Evolutionary conservation across 139 green algal species (phyloP).

Genomic region (Micractinium conductrix): DNA sequence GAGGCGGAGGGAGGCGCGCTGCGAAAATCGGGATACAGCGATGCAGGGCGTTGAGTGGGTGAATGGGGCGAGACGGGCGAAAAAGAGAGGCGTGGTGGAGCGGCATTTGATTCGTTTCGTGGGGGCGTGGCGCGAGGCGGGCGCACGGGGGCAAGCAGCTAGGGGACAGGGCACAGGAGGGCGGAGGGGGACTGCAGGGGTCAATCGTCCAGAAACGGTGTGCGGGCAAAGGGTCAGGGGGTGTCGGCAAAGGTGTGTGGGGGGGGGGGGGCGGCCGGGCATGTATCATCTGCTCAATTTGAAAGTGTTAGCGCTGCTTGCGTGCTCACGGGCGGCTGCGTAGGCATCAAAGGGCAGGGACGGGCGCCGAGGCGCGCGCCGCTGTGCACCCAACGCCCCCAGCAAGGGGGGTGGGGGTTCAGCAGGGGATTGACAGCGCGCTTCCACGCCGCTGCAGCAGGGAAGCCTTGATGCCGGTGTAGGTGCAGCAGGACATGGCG

Average conservation of each 20-base stretch:
- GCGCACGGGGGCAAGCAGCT: neutral
- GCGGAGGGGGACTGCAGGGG: too few relatives aligned
- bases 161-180: neutral
- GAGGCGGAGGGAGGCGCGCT: neutral
- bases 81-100: neutral
- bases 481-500: slow-evolving; percentile 7
- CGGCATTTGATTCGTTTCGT: slow-evolving; percentile 2
- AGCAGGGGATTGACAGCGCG: too few relatives aligned
- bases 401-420: too few relatives aligned
- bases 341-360: too few relatives aligned
- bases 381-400: too few relatives aligned
- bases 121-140: neutral
- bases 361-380: too few relatives aligned
- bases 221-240: neutral
- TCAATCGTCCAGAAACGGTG: too few relatives aligned
- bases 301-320: too few relatives aligned
- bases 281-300: too few relatives aligned
- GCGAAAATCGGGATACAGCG: neutral
- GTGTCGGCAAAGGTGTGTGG: neutral
- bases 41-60: neutral
- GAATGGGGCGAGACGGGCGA: neutral
- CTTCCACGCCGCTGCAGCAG: slow-evolving; percentile 20
- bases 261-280: too few relatives aligned
- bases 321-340: too few relatives aligned
- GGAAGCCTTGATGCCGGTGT: slow-evolving; percentile 10